Conservation (phyloP, 225 moss, liverwort and hornwort genomes). For the Pseudoscleropodium purum region DNA sequence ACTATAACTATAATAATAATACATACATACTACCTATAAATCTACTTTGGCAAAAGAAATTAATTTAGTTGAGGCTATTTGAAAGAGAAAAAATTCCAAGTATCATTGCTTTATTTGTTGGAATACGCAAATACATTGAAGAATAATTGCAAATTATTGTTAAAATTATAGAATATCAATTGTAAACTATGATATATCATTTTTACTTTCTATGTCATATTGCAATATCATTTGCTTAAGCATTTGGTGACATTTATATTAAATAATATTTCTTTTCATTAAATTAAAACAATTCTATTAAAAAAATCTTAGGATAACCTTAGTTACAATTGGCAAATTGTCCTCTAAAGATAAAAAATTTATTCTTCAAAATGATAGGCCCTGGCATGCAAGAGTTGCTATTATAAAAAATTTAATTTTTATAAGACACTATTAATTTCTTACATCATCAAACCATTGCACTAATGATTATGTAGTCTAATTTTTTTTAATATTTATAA, state of each 20-base stretch:
- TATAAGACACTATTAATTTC: background rate
- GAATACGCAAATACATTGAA: background rate
- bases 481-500: too few relatives aligned
- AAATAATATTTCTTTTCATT: background rate
- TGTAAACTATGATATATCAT: background rate
- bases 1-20: too few relatives aligned
- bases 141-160: background rate
- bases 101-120: background rate
- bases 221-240: background rate
- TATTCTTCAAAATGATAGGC: background rate
- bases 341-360: background rate
- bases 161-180: background rate
- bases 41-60: background rate
- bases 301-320: too few relatives aligned
- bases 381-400: rapidly evolving
- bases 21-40: too few relatives aligned
- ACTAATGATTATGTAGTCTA: too few relatives aligned
- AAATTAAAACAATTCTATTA: rapidly evolving
- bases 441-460: too few relatives aligned
- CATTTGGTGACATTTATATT: background rate
- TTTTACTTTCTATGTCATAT: background rate
- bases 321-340: background rate
- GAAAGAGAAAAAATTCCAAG: background rate
- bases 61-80: background rate
- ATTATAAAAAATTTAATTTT: too few relatives aligned